Conservation (phyloP, 2,329 filamentous ascomycete species). For the Aspergillus sp. region DNA sequence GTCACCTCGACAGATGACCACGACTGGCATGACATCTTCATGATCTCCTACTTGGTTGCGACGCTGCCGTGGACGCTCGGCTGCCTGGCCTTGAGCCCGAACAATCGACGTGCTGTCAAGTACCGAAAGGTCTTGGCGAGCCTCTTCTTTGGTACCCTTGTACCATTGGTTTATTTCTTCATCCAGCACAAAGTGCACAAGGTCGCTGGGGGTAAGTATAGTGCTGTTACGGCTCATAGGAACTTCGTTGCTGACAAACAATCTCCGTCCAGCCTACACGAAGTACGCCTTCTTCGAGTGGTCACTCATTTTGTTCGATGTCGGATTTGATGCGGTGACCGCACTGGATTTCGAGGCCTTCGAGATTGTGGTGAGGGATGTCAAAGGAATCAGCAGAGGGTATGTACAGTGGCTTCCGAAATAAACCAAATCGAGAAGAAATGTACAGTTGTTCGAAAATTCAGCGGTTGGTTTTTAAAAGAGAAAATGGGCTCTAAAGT, state of each 20-base stretch:
- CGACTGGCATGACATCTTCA: conserved; percentile 98
- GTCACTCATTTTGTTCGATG: conserved; percentile 90
- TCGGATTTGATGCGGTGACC: conserved; percentile 94
- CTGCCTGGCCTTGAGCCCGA: conserved; percentile 82
- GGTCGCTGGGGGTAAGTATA: conserved; percentile 76
- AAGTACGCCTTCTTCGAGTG: conserved; percentile 98
- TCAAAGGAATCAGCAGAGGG: conserved; percentile 91
- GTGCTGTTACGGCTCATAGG: neutral
- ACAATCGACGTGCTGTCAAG: conserved; percentile 77
- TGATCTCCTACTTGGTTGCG: conserved; percentile 95
- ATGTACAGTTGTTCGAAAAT: conserved; percentile 49
- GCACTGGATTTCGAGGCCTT: conserved; percentile 87
- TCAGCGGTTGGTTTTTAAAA: conserved; percentile 38
- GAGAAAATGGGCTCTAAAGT: conserved; percentile 35
- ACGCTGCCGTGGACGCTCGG: conserved; percentile 95
- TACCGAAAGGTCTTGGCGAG: conserved; percentile 83
- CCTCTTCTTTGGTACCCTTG: conserved; percentile 84
- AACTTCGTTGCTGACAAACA: conserved; percentile 3
- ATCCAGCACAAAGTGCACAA: conserved; percentile 98
- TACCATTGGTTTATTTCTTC: conserved; percentile 93
- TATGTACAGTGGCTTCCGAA: conserved; percentile 96
- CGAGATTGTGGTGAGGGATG: conserved; percentile 83
- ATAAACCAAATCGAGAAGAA: conserved; percentile 57
- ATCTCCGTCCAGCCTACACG: conserved; percentile 73
- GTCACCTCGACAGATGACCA: conserved; percentile 98